Evolutionary conservation across 495 filamentous ascomycete genomes (phyloP).

Genomic region (Delitschia confertaspora): DNA sequence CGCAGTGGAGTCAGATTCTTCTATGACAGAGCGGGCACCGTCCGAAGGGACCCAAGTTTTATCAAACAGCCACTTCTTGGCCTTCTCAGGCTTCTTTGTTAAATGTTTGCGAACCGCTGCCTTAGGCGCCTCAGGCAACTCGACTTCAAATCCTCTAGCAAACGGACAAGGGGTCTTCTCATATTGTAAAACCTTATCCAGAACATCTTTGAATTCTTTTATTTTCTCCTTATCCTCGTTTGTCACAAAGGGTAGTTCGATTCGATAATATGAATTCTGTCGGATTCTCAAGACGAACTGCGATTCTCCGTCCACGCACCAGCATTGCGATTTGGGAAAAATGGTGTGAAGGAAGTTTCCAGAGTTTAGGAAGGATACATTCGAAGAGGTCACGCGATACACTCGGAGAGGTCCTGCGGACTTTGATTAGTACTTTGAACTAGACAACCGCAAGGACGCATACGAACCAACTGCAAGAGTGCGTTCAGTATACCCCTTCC

Average conservation of each 20-base stretch:
- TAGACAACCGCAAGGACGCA: neutral
- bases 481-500: slow-evolving; percentile 66
- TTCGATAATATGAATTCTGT: slow-evolving; percentile 74
- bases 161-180: slow-evolving; percentile 86
- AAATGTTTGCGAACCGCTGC: slow-evolving; percentile 58
- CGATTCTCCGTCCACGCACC: slow-evolving; percentile 79
- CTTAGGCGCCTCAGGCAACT: slow-evolving; percentile 59
- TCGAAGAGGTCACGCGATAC: slow-evolving; percentile 66
- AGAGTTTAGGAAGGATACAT: slow-evolving; percentile 74
- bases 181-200: slow-evolving; percentile 65
- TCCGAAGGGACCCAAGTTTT: slow-evolving; percentile 37
- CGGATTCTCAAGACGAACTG: slow-evolving; percentile 77
- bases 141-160: slow-evolving; percentile 61
- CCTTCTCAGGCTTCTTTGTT: slow-evolving; percentile 54
- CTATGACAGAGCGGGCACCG: slow-evolving; percentile 5
- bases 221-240: slow-evolving; percentile 52
- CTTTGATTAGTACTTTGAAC: slow-evolving; percentile 4
- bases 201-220: slow-evolving; percentile 56
- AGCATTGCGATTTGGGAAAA: slow-evolving; percentile 77
- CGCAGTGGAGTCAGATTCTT: slow-evolving; percentile 12
- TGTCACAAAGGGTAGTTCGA: slow-evolving; percentile 62
- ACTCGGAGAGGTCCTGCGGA: slow-evolving; percentile 60
- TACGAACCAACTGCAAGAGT: slow-evolving; percentile 65
- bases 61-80: slow-evolving; percentile 46
- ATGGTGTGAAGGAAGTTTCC: slow-evolving; percentile 73